Base-by-base conservation (phyloP, 2,329 filamentous ascomycete species). In the Colletotrichum godetiae region DNA sequence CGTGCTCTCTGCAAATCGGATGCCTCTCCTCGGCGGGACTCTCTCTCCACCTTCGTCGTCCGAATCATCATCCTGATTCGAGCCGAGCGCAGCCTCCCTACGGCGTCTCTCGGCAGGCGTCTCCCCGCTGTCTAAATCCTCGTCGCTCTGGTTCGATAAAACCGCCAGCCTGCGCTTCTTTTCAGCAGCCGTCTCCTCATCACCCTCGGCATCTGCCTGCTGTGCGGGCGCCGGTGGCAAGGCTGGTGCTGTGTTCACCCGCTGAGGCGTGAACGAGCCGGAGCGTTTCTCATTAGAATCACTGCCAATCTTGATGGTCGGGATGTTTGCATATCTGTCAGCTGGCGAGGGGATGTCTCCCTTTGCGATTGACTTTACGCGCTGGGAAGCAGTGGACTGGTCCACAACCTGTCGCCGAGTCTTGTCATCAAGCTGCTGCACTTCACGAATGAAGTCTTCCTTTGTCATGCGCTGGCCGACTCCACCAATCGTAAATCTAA, bases 401-500 rank as follows among this genome's bases (percentile, higher is more conserved):
- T 89, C 86, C 5, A 90, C 83, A 2, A 90, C 85, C 72, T 90
- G 87, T 46, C 84, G 85, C 6, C 88, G 88, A 15, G 91, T 90
- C 78, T 90, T 90, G 29, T 90, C 89, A 79, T 96, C 93, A 73
- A 96, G 86, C 75, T 91, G 89, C 75, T 91, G 90, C 78, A 97
- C 92, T 79, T 94, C 91, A 59, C 88, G 86, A 74, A 97, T 91
- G 79, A 97, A 96, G 78, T 95, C 93, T 5, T 92, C 90, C 82
- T 95, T 95, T 74, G 89, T 95, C 90, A 97, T 92, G 60, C 94
- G 90, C 74, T 88, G 87, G 6, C 93, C 93, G n/a, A 91, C 89
- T 42, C 92, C 91, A 57, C 89, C 90, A 75, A 96, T 93, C 1
- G 92, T 95, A 82, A 95, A 96, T 15, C 94, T 90, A 68, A 96